These are phyloP conservation scores for Circinella umbellata DNA, from an alignment of 371 early-diverging fungal species.

Conservation along the genomic window DNA sequence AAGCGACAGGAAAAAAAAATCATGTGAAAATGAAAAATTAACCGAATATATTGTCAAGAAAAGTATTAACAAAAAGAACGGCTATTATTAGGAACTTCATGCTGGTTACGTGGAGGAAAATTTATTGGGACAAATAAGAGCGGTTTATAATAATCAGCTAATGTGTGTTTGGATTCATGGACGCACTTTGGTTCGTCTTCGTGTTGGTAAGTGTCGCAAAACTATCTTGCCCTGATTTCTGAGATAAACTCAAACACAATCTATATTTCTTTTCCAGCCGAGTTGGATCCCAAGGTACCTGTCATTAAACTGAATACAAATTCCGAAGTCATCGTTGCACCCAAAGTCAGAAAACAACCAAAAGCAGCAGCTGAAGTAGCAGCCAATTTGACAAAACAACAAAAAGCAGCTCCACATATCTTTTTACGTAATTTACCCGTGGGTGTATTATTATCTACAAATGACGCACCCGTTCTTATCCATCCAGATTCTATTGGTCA, in stretches of 20 bases:
- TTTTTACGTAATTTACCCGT: conserved; percentile 29
- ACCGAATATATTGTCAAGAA: too few relatives aligned
- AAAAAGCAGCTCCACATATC: conserved; percentile 29
- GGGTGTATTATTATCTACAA: too few relatives aligned
- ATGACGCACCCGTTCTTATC: conserved; percentile 14
- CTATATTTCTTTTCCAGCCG: conserved; percentile 40
- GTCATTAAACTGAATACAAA: conserved; percentile 69
- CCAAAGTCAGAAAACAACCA: conserved; percentile 59
- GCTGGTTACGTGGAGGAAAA: conserved; percentile 83
- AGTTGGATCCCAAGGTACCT: conserved; percentile 58
- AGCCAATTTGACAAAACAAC: conserved; percentile 19
- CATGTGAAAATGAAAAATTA: not conserved
- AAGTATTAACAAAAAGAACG: too few relatives aligned
- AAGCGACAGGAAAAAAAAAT: not conserved
- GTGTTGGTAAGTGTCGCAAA: conserved; percentile 50
- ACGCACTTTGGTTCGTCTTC: conserved; percentile 59
- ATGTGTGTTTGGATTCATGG: conserved; percentile 80
- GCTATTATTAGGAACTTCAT: conserved; percentile 67
- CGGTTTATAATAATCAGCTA: conserved; percentile 68
- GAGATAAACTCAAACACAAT: too few relatives aligned
- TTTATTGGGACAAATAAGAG: conserved; percentile 76
- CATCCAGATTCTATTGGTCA: conserved; percentile 31
- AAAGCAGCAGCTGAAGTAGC: conserved; percentile 24
- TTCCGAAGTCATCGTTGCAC: conserved; percentile 81
- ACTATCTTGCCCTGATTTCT: too few relatives aligned